Evolutionary conservation across 106 monocot species (phyloP), one percentile per base, ranked within the genome.

Genomic region (Platanthera zijinensis): DNA sequence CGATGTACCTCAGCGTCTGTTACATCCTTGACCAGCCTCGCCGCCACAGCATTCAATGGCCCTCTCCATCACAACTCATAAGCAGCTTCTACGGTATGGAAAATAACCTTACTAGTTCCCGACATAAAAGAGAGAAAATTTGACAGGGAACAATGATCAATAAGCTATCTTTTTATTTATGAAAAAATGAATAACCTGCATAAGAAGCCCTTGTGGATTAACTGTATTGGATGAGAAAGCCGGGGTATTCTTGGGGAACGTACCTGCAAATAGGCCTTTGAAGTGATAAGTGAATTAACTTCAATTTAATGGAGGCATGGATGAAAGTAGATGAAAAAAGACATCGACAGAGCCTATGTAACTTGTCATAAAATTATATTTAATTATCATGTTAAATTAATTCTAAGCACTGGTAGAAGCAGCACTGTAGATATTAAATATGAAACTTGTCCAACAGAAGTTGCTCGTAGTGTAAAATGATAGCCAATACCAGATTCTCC

Each of bases 161-260:
- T 51, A 73, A 15, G 8, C 22, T 13, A 52, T 11, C 50, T 22
- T 30, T 30, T 11, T 18, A 70, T 48, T 8, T 48, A 70, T 47
- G 17, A 15, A 70, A 17, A 6, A 47, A n/a, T 48, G n/a, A 1
- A 62, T 7, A 51, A 93, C 96, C 96, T 96, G 96, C 85, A 96
- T 86, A 10, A 82, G 22, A 69, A 76, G 61, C 80, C 87, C 89
- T 68, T 87, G 89, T 62, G 64, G 49, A 77, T 76, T 88, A 39
- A 78, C 79, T 84, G 15, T 78, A 67, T 78, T 79, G 47, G 87
- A 81, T 78, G 88, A 74, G 69, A 88, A 88, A 49, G 86, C 19
- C 21, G 91, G 80, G 30, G 83, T 84, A 73, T 66, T 88, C 78
- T 89, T 96, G 48, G 75, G 69, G 51, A 86, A 86, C 5, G 74